phyloP scores from a whole-genome alignment of 148 eudicot genomes.

The Vaccinium macrocarpon region DNA sequence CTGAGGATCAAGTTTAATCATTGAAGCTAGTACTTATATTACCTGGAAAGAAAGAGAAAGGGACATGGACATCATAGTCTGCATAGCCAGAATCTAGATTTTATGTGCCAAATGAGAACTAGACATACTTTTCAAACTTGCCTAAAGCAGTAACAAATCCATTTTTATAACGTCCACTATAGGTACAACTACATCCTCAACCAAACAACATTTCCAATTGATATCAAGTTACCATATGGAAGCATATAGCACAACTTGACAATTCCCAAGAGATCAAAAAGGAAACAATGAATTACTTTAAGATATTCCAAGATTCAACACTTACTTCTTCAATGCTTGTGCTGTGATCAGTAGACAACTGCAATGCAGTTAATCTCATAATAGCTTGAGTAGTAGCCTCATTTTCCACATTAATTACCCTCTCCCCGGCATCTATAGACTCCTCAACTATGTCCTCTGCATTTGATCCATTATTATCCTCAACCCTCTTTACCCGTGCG shows the following conservation, averaged over 20 bases:
- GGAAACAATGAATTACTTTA: not conserved
- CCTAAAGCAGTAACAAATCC: not conserved
- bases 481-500: conserved; percentile 28
- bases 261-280: not conserved
- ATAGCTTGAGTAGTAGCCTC: conserved; percentile 42
- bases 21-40: not conserved
- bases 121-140: conserved; percentile 7
- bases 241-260: not conserved
- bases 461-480: conserved; percentile 31
- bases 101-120: conserved; percentile 4
- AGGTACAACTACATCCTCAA: not conserved
- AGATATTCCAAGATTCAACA: conserved; percentile 15
- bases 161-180: not conserved
- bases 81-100: not conserved
- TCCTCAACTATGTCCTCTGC: conserved; percentile 77
- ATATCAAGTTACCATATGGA: conserved; percentile 7
- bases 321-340: conserved; percentile 94
- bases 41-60: not conserved
- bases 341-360: conserved; percentile 95
- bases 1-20: not conserved
- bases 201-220: not conserved
- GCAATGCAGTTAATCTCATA: conserved; percentile 71
- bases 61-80: not conserved
- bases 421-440: conserved; percentile 33
- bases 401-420: conserved; percentile 32